Evolutionary conservation across 305 asterid genomes (phyloP).

Genomic region (Withania somnifera): DNA sequence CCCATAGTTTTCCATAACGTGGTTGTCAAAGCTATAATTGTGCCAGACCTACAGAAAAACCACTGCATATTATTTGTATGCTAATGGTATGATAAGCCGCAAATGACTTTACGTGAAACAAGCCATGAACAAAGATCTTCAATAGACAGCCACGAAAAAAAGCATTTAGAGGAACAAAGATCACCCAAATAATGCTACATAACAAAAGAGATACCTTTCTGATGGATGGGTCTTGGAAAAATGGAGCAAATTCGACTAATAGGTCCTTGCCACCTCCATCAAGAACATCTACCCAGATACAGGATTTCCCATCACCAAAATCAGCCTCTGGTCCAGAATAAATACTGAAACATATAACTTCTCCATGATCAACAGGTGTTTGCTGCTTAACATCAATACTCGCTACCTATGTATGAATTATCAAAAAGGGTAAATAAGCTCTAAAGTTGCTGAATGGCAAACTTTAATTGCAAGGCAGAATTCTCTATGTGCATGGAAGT

Average conservation of each 20-base stretch:
- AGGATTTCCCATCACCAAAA: constrained; percentile 74
- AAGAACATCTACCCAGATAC: constrained; percentile 95
- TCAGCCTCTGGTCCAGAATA: constrained; percentile 87
- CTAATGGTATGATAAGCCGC: background rate
- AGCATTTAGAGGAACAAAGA: background rate
- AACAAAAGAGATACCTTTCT: constrained; percentile 40
- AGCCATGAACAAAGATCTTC: constrained; percentile 1
- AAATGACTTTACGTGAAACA: background rate
- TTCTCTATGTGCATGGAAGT: background rate
- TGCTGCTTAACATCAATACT: constrained; percentile 85
- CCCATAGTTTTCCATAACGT: constrained; percentile 79
- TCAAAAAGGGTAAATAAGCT: constrained; percentile 10
- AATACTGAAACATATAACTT: constrained; percentile 83
- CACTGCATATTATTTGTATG: constrained; percentile 4
- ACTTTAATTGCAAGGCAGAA: constrained; percentile 1
- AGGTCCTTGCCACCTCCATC: constrained; percentile 80
- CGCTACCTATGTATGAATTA: constrained; percentile 47
- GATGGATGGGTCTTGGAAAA: constrained; percentile 69
- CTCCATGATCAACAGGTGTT: constrained; percentile 96
- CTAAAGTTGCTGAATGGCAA: background rate
- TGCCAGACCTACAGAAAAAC: constrained; percentile 84
- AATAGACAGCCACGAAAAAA: background rate
- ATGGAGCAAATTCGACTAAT: constrained; percentile 70
- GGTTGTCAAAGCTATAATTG: constrained; percentile 95
- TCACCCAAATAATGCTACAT: background rate